phyloP scores from a whole-genome alignment of 2,329 filamentous ascomycete genomes.

The Botrytis hyacinthi region DNA sequence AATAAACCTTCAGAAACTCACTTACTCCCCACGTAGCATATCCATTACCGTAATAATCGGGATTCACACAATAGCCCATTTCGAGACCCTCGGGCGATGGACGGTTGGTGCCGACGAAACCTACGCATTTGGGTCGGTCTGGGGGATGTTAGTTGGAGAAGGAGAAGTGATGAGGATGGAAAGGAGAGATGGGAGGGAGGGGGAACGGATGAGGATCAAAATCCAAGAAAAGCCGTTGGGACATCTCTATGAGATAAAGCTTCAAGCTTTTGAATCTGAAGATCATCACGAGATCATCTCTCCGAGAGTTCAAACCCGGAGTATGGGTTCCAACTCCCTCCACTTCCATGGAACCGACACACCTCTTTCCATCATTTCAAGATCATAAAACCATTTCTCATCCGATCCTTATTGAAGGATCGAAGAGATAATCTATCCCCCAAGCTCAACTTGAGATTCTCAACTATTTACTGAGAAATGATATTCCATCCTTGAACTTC shows the following conservation, averaged over 20 bases:
- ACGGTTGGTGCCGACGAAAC: not conserved
- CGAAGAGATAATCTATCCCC: not conserved
- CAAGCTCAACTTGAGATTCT: not conserved
- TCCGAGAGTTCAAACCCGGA: too few species aligned
- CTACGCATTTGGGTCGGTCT: not conserved
- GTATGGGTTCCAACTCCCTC: not conserved
- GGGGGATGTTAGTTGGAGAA: not conserved
- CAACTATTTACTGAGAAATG: not conserved
- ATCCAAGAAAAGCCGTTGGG: too few species aligned
- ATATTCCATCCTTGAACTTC: too few species aligned
- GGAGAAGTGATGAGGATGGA: not conserved
- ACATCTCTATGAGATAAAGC: too few species aligned
- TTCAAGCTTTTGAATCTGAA: not conserved
- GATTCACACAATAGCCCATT: conserved; percentile 26
- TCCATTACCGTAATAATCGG: conserved; percentile 31
- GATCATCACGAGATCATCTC: not conserved
- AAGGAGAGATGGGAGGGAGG: too few species aligned
- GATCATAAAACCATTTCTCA: not conserved
- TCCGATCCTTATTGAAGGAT: not conserved
- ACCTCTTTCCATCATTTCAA: not conserved
- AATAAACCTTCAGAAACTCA: conserved; percentile 29
- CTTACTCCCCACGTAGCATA: conserved; percentile 29
- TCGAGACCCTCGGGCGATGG: not conserved
- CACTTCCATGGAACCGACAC: not conserved
- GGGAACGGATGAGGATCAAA: too few species aligned